These are phyloP conservation scores for Citeromyces hawaiiensis DNA, from an alignment of 1,139 yeast species.

Conservation along the genomic window DNA sequence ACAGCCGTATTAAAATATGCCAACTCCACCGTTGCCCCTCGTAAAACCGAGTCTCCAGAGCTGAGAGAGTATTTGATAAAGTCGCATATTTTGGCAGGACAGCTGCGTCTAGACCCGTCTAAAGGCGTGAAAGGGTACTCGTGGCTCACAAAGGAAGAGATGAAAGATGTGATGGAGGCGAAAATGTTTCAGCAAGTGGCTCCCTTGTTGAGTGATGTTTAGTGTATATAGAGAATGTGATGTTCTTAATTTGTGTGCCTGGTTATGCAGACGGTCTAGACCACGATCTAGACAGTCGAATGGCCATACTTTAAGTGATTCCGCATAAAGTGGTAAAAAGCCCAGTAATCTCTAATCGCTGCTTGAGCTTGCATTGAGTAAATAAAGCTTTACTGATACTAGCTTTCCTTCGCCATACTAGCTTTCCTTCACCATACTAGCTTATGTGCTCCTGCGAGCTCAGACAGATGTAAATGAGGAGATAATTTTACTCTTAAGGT, in stretches of 20 bases:
- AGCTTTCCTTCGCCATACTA: no score
- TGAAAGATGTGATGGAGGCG: slow-evolving; percentile 36
- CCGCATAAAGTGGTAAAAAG: no score
- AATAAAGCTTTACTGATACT: no score
- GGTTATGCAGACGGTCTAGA: no score
- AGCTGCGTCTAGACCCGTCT: background rate
- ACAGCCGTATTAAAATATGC: slow-evolving; percentile 45
- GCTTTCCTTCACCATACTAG: no score
- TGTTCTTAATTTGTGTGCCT: background rate
- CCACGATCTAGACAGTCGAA: no score
- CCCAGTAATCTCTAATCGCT: no score
- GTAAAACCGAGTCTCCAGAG: slow-evolving; percentile 8
- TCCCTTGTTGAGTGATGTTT: slow-evolving; percentile 13
- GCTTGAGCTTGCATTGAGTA: no score
- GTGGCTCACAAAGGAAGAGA: slow-evolving; percentile 83
- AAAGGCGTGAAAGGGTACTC: slow-evolving; percentile 21
- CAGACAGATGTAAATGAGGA: no score
- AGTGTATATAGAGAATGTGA: slow-evolving; percentile 1
- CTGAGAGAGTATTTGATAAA: slow-evolving; percentile 59
- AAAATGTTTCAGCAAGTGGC: slow-evolving; percentile 33
- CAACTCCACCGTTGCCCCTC: slow-evolving; percentile 2
- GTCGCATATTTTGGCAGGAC: slow-evolving; percentile 67
- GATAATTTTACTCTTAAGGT: no score
- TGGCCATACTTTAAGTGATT: no score
- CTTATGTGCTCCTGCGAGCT: no score